phyloP scores from a whole-genome alignment of 768 basidiomycete species.

The Lentinula edodes region DNA sequence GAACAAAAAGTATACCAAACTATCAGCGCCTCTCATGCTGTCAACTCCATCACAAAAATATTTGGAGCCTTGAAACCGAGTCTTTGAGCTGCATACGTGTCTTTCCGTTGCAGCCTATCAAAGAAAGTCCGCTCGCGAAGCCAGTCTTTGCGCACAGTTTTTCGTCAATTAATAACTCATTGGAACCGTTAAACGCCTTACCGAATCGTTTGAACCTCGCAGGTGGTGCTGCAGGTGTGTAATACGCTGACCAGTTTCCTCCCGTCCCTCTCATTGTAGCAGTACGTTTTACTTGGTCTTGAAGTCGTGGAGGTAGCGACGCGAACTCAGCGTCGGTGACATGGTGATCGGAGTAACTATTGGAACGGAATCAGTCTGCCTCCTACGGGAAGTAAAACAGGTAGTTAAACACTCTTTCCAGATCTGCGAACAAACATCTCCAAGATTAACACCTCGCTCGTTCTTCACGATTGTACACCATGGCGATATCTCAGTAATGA shows the following conservation, averaged over 20 bases:
- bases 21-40: background rate
- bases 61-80: slow-evolving; percentile 79
- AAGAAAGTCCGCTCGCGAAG: slow-evolving; percentile 69
- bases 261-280: slow-evolving; percentile 32
- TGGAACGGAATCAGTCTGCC: slow-evolving; percentile 6
- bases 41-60: slow-evolving; percentile 61
- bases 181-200: slow-evolving; percentile 24
- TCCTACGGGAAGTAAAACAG: background rate
- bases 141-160: slow-evolving; percentile 49
- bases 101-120: slow-evolving; percentile 56
- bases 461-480: slow-evolving; percentile 79
- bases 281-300: slow-evolving; percentile 67
- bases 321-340: slow-evolving; percentile 65
- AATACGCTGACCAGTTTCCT: slow-evolving; percentile 34
- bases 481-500: slow-evolving; percentile 57
- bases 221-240: slow-evolving; percentile 40
- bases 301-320: slow-evolving; percentile 53
- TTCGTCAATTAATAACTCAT: background rate
- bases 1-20: background rate
- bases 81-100: slow-evolving; percentile 49
- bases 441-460: slow-evolving; percentile 67
- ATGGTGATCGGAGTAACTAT: slow-evolving; percentile 62
- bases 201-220: slow-evolving; percentile 59
- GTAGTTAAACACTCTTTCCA: slow-evolving; percentile 63
- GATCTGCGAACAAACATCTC: slow-evolving; percentile 66